Percentiles rank a stretch among this genome's conserved stretches.
phyloP scores from a whole-genome alignment of 768 basidiomycete genomes.

The Gyrodon lividus region DNA sequence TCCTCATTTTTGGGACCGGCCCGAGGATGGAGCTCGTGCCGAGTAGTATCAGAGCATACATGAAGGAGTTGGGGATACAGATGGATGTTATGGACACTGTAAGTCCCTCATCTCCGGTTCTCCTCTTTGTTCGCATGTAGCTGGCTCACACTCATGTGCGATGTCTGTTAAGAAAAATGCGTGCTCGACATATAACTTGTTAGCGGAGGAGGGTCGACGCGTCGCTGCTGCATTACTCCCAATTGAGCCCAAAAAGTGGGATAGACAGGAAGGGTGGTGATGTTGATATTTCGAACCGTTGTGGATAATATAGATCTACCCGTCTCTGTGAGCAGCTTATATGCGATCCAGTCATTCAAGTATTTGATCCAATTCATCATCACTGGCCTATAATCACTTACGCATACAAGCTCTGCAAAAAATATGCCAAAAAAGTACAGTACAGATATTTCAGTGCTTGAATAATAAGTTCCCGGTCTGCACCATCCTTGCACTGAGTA shows the following conservation, averaged over 20 bases:
- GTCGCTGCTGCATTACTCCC: conserved; percentile 92
- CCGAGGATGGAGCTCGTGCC: conserved; percentile 69
- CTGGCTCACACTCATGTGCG: neutral
- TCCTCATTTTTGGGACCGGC: conserved; percentile 88
- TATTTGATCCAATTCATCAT: too few species aligned
- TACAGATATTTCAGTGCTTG: conserved; percentile 9
- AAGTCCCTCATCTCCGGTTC: conserved; percentile 22
- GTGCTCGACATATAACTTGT: conserved; percentile 91
- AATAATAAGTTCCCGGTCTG: conserved; percentile 4
- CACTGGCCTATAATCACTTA: neutral
- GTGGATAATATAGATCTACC: too few species aligned
- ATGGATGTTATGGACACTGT: conserved; percentile 87
- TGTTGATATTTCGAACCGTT: neutral
- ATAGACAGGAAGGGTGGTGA: conserved; percentile 21
- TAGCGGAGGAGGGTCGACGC: conserved; percentile 89
- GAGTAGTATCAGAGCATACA: conserved; percentile 56
- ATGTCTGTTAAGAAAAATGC: conserved; percentile 68
- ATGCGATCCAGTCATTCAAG: neutral
- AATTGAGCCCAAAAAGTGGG: conserved; percentile 53
- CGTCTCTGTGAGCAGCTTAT: neutral
- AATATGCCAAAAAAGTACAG: conserved; percentile 13
- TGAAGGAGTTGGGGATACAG: conserved; percentile 79
- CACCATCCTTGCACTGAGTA: neutral
- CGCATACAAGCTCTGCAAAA: neutral
- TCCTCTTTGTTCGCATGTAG: neutral